Evolutionary conservation across 2,329 filamentous ascomycete genomes (phyloP).

Genomic region (Ramularia endophylla): DNA sequence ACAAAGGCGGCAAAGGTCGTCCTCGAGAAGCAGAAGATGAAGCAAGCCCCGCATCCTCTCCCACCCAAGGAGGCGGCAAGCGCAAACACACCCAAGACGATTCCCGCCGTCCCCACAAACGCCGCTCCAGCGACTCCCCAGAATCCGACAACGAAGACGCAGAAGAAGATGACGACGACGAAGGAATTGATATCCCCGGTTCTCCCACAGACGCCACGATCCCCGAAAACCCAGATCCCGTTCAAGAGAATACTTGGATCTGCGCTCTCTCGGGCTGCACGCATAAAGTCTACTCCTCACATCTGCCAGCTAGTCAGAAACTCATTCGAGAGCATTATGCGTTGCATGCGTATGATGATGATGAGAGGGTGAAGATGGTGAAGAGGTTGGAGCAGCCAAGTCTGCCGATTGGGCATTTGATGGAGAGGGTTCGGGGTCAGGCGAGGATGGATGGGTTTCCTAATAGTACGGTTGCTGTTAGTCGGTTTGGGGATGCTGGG

Average conservation of each 20-base stretch:
- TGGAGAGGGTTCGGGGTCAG: constrained; percentile 39
- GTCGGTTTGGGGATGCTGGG: constrained; percentile 7
- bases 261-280: constrained; percentile 60
- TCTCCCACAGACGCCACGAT: constrained; percentile 19
- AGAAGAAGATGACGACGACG: constrained; percentile 18
- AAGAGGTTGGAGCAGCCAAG: constrained; percentile 50
- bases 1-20: constrained; percentile 25
- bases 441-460: constrained; percentile 20
- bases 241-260: constrained; percentile 53
- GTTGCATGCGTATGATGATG: constrained; percentile 53
- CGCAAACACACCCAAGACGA: constrained; percentile 10
- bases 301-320: constrained; percentile 49
- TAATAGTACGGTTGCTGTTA: constrained; percentile 8
- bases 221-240: constrained; percentile 16
- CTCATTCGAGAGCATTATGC: constrained; percentile 57
- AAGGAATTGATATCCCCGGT: constrained; percentile 31
- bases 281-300: constrained; percentile 59
- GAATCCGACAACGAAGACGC: too few species aligned
- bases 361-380: constrained; percentile 47
- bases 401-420: constrained; percentile 39
- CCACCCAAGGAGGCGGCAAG: constrained; percentile 10
- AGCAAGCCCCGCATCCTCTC: constrained; percentile 13
- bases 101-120: constrained; percentile 13
- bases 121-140: constrained; percentile 14
- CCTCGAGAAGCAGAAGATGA: constrained; percentile 22